Evolutionary conservation across 2,329 filamentous ascomycete genomes (phyloP), one percentile per base, ranked within the genome.

Genomic region (Mariannaea sp.): DNA sequence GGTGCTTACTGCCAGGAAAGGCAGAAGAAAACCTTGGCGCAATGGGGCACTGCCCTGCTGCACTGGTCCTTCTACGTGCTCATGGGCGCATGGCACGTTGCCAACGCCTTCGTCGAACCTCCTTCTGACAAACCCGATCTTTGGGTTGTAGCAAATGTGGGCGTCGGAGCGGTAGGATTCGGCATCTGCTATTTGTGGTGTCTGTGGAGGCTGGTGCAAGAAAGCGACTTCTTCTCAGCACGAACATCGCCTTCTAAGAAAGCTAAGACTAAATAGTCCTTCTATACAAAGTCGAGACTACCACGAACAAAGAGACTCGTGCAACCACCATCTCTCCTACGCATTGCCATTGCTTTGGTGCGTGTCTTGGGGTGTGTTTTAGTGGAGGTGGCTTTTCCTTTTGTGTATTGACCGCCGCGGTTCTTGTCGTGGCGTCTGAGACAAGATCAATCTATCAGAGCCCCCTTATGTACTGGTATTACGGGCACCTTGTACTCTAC

Each of bases 111-210:
- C 55, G 73, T 92, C 1, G 56, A 71, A 8, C 86, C 92, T 12
- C 92, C 93, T 4, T 64, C 75, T 0, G 79, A 81, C 53, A 97
- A 96, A 73, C 94, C 94, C 1, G 94, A 99, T 74, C 75, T 99
- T 1, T 99, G 93, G 93, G 87, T 95, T 3, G 92, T 99, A 3
- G 81, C 86, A 10, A 99, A 99, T 66, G 92, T 94, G 7, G 85
- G 91, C 14, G 74, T 97, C 17, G 94, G 94, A 7, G 90, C 90
- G 17, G 86, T 83, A 4, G 94, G 91, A 0, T 99, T 97, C 70
- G 83, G 83, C 0, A 74, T 96, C 27, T 95, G 92, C 71, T 97
- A 97, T 70, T 67, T 94, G 7, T 99, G 94, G 94, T 97, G 92
- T 71, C 72, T 94, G 57, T 88, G 85, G 81, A 87, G 83, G 49